phyloP scores from a whole-genome alignment of 176 grass and related monocot species.

The Triticum turgidum region DNA sequence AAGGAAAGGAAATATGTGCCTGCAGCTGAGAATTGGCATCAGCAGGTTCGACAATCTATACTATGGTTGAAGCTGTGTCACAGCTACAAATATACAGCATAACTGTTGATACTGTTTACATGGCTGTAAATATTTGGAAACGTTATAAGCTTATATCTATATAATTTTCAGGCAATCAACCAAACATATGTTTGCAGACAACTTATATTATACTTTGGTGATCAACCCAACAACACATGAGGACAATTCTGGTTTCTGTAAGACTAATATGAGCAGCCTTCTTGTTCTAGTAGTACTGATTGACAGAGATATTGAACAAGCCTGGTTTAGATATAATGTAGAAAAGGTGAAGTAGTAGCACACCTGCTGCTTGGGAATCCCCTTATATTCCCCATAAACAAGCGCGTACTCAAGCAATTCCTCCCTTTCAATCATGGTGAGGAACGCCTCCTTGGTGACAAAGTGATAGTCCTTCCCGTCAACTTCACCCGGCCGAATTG shows the following conservation, averaged over 20 bases:
- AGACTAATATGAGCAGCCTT: neutral
- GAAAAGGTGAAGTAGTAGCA: neutral
- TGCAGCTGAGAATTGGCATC: neutral
- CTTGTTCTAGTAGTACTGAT: neutral
- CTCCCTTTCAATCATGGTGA: conserved; percentile 79
- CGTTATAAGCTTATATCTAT: neutral
- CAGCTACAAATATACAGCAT: neutral
- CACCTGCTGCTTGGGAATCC: conserved; percentile 96
- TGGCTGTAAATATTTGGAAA: neutral
- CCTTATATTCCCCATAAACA: conserved; percentile 96
- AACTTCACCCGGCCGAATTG: conserved; percentile 66
- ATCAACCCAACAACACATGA: neutral
- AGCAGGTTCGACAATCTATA: neutral
- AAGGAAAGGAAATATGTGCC: neutral
- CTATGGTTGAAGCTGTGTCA: neutral
- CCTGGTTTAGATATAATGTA: neutral
- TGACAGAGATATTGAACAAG: neutral
- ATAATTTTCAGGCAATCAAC: neutral
- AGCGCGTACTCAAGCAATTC: conserved; percentile 87
- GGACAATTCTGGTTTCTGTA: neutral
- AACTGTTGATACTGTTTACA: neutral
- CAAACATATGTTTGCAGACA: neutral
- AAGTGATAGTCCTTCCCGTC: conserved; percentile 96
- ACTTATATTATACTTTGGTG: neutral
- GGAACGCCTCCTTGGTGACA: conserved; percentile 82